Percentiles rank a stretch among this genome's conserved stretches.
These are phyloP conservation scores for Ceratobasidium sp. DNA, from an alignment of 1,284 basidiomycete species.

Conservation along the genomic window DNA sequence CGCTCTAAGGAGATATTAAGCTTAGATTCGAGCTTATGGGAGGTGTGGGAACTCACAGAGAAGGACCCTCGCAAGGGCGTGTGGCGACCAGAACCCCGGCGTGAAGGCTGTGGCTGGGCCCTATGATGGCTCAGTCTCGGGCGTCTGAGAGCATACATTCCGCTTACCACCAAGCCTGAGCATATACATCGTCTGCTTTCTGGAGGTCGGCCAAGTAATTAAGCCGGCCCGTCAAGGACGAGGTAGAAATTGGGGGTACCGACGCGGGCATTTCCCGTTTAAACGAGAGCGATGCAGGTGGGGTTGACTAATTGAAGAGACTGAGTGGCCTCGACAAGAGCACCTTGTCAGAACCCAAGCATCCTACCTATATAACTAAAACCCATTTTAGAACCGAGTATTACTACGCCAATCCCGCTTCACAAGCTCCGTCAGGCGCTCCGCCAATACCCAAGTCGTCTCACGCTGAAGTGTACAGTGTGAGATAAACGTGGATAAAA, in stretches of 20 bases:
- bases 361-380: constrained; percentile 8
- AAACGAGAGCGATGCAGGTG: not conserved
- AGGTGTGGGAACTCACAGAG: constrained; percentile 5
- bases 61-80: constrained; percentile 5
- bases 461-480: not conserved
- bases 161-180: constrained; percentile 32
- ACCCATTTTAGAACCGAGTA: not conserved
- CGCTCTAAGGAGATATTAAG: constrained; percentile 9
- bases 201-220: constrained; percentile 21
- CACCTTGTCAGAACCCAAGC: not conserved
- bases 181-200: constrained; percentile 19
- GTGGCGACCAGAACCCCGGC: not conserved
- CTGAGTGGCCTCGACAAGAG: constrained; percentile 34
- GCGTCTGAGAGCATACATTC: not conserved
- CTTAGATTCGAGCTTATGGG: not conserved
- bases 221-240: constrained; percentile 21
- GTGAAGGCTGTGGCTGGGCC: constrained; percentile 6
- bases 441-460: not conserved
- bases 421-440: constrained; percentile 20
- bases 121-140: not conserved
- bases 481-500: constrained; percentile 7
- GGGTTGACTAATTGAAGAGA: constrained; percentile 35
- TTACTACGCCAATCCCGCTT: not conserved
- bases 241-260: not conserved
- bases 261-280: constrained; percentile 19